A percentile compares a stretch with the other conserved stretches of the same genome.
These are phyloP conservation scores for Begonia loranthoides DNA, from an alignment of 306 rosid genomes.

Conservation along the genomic window DNA sequence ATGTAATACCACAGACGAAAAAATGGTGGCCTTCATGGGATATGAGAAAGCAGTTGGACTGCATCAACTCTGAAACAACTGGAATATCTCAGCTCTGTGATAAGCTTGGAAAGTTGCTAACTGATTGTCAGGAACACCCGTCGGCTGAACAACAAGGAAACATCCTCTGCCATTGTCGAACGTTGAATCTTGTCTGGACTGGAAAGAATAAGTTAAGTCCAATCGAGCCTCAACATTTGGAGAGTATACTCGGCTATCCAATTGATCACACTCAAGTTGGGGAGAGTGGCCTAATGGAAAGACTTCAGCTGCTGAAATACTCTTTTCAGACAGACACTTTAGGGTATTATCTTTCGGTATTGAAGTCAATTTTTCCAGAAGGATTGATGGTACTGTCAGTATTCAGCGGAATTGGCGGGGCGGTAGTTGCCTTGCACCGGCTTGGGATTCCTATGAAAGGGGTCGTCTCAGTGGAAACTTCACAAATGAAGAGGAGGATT, in stretches of 20 bases:
- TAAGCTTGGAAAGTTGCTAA: constrained; percentile 30
- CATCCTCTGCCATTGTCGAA: constrained; percentile 43
- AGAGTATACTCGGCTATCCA: constrained; percentile 70
- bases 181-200: constrained; percentile 63
- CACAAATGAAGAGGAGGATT: constrained; percentile 46
- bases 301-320: constrained; percentile 47
- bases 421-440: constrained; percentile 67
- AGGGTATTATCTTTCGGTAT: constrained; percentile 60
- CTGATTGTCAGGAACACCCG: constrained; percentile 36
- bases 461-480: constrained; percentile 62
- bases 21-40: constrained; percentile 98
- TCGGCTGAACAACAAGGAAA: constrained; percentile 47
- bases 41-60: constrained; percentile 51
- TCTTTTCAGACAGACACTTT: constrained; percentile 76
- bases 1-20: constrained; percentile 48
- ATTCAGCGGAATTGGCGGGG: constrained; percentile 78
- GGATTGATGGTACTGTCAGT: constrained; percentile 61
- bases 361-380: constrained; percentile 50
- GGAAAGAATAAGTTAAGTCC: constrained; percentile 48
- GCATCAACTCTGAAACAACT: constrained; percentile 43
- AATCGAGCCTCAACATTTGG: constrained; percentile 52
- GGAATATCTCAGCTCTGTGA: constrained; percentile 55
- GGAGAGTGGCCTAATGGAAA: constrained; percentile 35
- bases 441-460: constrained; percentile 59
- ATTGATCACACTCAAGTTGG: constrained; percentile 38